These are phyloP conservation scores for Flaveria linearis DNA, from an alignment of 129 eudicot genomes.

Conservation along the genomic window DNA sequence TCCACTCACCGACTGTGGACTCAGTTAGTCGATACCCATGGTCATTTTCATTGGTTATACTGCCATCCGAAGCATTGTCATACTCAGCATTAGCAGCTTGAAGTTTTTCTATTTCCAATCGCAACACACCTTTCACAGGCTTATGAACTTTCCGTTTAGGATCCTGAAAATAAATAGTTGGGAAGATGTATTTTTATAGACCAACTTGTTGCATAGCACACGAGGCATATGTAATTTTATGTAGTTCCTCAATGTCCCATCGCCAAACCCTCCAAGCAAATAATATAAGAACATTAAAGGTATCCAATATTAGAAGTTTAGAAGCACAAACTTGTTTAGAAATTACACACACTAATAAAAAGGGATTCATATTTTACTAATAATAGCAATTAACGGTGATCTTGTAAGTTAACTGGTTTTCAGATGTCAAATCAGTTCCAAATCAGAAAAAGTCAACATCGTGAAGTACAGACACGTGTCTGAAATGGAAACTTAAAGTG, in stretches of 20 bases:
- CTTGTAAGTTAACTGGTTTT: neutral
- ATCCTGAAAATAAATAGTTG: conserved; percentile 51
- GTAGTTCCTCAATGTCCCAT: neutral
- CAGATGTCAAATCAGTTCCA: neutral
- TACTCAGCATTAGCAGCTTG: conserved; percentile 67
- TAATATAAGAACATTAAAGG: neutral
- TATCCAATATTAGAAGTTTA: neutral
- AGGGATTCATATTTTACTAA: neutral
- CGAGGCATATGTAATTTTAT: neutral
- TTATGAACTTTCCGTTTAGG: conserved; percentile 97
- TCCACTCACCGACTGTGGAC: conserved; percentile 44
- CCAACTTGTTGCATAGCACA: conserved; percentile 1
- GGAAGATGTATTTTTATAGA: neutral
- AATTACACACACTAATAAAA: neutral
- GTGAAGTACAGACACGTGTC: neutral
- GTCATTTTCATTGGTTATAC: conserved; percentile 57
- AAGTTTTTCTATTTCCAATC: conserved; percentile 92
- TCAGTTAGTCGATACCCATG: conserved; percentile 57
- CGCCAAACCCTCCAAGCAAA: neutral
- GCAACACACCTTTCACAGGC: conserved; percentile 93
- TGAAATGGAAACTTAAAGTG: no score
- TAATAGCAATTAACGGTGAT: neutral
- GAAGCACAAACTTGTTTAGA: neutral
- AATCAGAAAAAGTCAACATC: neutral
- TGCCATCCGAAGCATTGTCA: conserved; percentile 73